These are phyloP conservation scores for Aspergillus carbonarius DNA, from an alignment of 2,329 filamentous ascomycete genomes.

Conservation along the genomic window DNA sequence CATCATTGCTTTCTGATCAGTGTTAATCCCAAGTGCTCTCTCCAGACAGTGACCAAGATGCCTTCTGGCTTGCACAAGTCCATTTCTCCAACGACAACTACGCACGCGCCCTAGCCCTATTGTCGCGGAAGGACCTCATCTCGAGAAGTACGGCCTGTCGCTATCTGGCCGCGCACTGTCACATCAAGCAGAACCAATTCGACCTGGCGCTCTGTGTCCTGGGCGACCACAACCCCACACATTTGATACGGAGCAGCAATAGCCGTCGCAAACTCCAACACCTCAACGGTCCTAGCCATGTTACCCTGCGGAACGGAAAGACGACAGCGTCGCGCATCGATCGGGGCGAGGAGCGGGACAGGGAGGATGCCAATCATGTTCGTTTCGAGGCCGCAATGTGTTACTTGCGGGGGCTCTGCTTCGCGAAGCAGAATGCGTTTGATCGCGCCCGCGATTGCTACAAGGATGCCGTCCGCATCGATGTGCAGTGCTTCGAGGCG, in stretches of 20 bases:
- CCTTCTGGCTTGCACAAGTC: constrained; percentile 96
- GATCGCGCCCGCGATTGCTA: constrained; percentile 98
- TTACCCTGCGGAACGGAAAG: constrained; percentile 50
- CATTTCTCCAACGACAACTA: constrained; percentile 96
- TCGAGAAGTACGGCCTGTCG: constrained; percentile 79
- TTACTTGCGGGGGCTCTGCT: constrained; percentile 88
- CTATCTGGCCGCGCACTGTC: constrained; percentile 90
- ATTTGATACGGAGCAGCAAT: constrained; percentile 72
- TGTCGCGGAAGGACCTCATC: constrained; percentile 76
- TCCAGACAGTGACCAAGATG: constrained; percentile 85
- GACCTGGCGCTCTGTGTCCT: constrained; percentile 84
- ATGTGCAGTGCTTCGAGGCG: constrained; percentile 97
- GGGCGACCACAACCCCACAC: constrained; percentile 89
- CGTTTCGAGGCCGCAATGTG: constrained; percentile 97
- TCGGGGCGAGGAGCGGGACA: constrained; percentile 60
- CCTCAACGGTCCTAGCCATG: constrained; percentile 55
- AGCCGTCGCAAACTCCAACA: constrained; percentile 72
- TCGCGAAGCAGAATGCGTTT: constrained; percentile 94
- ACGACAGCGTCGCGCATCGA: constrained; percentile 51
- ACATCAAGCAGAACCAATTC: constrained; percentile 86
- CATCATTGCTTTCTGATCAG: not conserved
- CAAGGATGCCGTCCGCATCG: constrained; percentile 93
- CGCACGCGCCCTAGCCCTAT: constrained; percentile 81
- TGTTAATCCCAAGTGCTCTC: constrained; percentile 7
- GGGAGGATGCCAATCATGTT: constrained; percentile 71